Conservation (phyloP, 768 basidiomycete genomes). For the Wakefieldia striispora region DNA sequence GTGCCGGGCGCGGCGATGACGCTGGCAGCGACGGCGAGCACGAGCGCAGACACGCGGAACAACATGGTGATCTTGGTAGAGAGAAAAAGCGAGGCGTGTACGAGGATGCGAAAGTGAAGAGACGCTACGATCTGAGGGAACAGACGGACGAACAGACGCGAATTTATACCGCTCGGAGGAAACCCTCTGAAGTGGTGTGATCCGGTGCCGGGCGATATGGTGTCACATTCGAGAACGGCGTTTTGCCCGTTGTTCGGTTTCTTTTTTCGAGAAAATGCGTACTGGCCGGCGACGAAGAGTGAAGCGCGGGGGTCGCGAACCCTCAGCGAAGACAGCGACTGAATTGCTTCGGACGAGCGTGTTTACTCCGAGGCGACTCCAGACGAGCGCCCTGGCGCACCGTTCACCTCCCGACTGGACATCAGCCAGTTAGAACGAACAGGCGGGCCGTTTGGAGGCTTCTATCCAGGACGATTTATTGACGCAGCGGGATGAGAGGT, state of each 20-base stretch:
- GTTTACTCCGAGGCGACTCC: not conserved
- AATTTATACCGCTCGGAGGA: conserved; percentile 13
- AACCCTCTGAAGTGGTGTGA: conserved; percentile 7
- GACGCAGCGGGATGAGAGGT: conserved; percentile 4
- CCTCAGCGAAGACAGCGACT: conserved; percentile 12
- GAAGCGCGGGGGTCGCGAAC: no score
- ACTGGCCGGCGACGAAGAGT: conserved; percentile 1
- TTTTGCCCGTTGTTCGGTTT: conserved; percentile 8
- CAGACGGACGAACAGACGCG: not conserved
- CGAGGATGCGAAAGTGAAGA: not conserved
- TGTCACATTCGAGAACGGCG: conserved; percentile 8
- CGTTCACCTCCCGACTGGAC: conserved; percentile 6
- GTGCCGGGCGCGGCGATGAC: not conserved
- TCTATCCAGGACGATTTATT: not conserved
- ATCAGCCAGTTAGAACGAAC: conserved; percentile 6
- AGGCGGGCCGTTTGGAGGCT: not conserved
- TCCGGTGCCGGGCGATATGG: not conserved
- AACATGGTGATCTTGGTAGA: conserved; percentile 10
- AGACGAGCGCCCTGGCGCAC: not conserved
- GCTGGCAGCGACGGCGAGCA: conserved; percentile 12
- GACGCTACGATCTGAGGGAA: not conserved
- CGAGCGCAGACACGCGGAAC: conserved; percentile 4
- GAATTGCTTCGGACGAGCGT: not conserved
- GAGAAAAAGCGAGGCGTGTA: not conserved
- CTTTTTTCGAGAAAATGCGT: conserved; percentile 7